A percentile compares a stretch with the other conserved stretches of the same genome.
Evolutionary conservation across 2,329 filamentous ascomycete genomes (phyloP).

Genomic region (Emmonsia crescens): DNA sequence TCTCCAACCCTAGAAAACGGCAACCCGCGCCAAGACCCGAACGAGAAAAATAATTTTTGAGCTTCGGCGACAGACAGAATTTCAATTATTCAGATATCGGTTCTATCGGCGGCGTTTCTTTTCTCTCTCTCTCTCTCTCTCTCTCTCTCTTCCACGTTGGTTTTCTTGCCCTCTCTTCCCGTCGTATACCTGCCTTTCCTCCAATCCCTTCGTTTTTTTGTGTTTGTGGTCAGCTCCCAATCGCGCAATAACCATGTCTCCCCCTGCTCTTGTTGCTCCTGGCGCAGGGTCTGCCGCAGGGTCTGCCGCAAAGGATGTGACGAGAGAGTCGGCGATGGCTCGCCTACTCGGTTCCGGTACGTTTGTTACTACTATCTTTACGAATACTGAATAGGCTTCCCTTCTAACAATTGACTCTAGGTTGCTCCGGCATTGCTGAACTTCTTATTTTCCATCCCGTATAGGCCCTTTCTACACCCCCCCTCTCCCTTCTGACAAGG

Average conservation of each 20-base stretch:
- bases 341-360: slow-evolving; percentile 84
- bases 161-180: background rate
- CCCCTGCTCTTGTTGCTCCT: slow-evolving; percentile 37
- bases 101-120: background rate
- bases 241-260: background rate
- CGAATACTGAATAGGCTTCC: background rate
- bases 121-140: background rate
- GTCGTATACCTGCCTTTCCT: background rate
- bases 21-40: background rate
- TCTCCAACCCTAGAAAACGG: background rate
- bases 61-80: background rate
- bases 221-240: background rate
- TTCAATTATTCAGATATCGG: background rate
- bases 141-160: background rate
- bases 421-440: slow-evolving; percentile 86
- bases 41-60: background rate
- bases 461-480: slow-evolving; percentile 23
- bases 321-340: slow-evolving; percentile 83
- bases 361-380: slow-evolving; percentile 18
- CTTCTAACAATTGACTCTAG: slow-evolving; percentile 37
- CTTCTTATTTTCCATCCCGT: slow-evolving; percentile 87
- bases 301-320: slow-evolving; percentile 48
- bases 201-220: background rate
- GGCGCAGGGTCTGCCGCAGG: slow-evolving; percentile 35
- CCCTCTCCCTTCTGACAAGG: background rate